These are phyloP conservation scores for Fusarium miscanthi DNA, from an alignment of 2,329 filamentous ascomycete genomes.

Conservation along the genomic window DNA sequence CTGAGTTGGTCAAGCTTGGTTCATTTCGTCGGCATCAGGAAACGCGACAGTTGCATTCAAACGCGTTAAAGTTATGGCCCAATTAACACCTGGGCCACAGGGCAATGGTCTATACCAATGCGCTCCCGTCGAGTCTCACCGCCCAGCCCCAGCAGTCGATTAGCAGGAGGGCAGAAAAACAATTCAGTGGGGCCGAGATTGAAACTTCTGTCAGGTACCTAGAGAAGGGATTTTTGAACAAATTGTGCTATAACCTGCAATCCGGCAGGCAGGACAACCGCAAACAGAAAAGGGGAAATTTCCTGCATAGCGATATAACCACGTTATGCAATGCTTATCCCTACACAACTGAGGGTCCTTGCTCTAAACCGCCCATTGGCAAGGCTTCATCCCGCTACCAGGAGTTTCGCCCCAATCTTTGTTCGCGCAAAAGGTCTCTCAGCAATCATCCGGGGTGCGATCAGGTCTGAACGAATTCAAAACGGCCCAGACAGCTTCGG, in stretches of 20 bases:
- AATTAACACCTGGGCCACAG: constrained; percentile 18
- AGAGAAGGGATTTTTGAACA: neutral
- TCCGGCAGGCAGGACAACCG: neutral
- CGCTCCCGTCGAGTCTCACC: constrained; percentile 30
- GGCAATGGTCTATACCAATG: neutral
- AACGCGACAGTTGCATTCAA: constrained; percentile 37
- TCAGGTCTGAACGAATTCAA: constrained; percentile 56
- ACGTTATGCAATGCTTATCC: constrained; percentile 46
- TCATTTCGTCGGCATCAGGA: constrained; percentile 19
- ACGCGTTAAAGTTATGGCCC: constrained; percentile 34
- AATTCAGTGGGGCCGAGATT: constrained; percentile 25
- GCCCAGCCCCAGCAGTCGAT: constrained; percentile 27
- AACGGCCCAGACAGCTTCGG: constrained; percentile 28
- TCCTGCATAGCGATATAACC: constrained; percentile 2
- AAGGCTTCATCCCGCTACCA: constrained; percentile 1
- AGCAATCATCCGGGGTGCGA: constrained; percentile 75
- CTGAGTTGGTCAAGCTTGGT: constrained; percentile 5
- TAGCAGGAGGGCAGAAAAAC: constrained; percentile 47
- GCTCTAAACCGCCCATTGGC: constrained; percentile 38
- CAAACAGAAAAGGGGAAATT: constrained; percentile 1
- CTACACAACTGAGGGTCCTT: constrained; percentile 34
- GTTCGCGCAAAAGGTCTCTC: constrained; percentile 61
- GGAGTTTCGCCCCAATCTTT: constrained; percentile 27
- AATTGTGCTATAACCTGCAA: neutral
- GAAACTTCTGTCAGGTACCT: constrained; percentile 15